Percentiles rank a stretch among this genome's conserved stretches.
Evolutionary conservation across 2,329 filamentous ascomycete genomes (phyloP).

Genomic region (Pseudocercospora pini-densiflorae): DNA sequence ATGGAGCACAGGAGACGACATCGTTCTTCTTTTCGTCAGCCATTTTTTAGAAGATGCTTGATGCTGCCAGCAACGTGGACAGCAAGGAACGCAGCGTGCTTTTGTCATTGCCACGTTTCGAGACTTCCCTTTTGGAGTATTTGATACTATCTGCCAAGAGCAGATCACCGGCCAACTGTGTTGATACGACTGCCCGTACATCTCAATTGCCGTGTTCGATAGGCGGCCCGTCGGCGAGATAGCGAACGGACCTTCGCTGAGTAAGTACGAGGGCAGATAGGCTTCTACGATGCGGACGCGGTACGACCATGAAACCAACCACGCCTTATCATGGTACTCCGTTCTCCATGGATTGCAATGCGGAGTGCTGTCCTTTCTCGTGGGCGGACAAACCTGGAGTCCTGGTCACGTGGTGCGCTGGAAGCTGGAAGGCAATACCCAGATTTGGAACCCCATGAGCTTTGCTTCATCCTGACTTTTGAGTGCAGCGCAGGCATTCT

Average conservation of each 20-base stretch:
- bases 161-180: neutral
- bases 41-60: neutral
- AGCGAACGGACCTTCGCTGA: neutral
- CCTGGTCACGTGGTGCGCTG: too few species aligned
- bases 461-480: too few species aligned
- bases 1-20: constrained; percentile 7
- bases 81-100: neutral
- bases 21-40: constrained; percentile 16
- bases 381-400: too few species aligned
- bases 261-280: too few species aligned
- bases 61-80: neutral
- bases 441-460: too few species aligned
- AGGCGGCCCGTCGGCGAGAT: constrained; percentile 10
- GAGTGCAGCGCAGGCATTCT: too few species aligned
- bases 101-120: neutral
- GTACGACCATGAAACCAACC: neutral
- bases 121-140: neutral
- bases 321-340: too few species aligned
- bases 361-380: too few species aligned
- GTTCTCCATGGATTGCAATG: too few species aligned
- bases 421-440: too few species aligned
- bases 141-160: neutral
- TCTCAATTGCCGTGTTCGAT: neutral
- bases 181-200: neutral
- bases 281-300: neutral